phyloP scores from a whole-genome alignment of 805 yeast genomes.

The Candida pseudoglaebosa region DNA sequence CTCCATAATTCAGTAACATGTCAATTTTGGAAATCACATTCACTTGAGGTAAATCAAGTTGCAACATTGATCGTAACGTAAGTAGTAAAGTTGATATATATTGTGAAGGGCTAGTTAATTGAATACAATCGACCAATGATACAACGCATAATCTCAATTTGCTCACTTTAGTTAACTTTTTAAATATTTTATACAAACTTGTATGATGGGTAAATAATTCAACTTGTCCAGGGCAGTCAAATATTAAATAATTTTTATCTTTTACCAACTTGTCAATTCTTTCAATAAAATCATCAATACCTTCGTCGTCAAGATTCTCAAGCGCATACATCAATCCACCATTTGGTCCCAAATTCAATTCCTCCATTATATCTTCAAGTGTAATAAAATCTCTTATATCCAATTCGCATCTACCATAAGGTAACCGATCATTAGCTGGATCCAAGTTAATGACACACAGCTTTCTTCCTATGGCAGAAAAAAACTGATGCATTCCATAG shows the following conservation, averaged over 20 bases:
- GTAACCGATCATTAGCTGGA: slow-evolving; percentile 77
- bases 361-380: slow-evolving; percentile 74
- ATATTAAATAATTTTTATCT: slow-evolving; percentile 64
- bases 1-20: slow-evolving; percentile 69
- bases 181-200: slow-evolving; percentile 66
- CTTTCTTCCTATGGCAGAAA: slow-evolving; percentile 90
- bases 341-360: slow-evolving; percentile 71
- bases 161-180: slow-evolving; percentile 47
- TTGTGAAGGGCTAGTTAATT: slow-evolving; percentile 81
- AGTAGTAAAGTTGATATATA: slow-evolving; percentile 78
- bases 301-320: slow-evolving; percentile 77
- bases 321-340: slow-evolving; percentile 91
- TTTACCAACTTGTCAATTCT: slow-evolving; percentile 62
- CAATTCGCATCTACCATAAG: slow-evolving; percentile 56
- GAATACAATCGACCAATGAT: slow-evolving; percentile 77
- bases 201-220: slow-evolving; percentile 90
- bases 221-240: slow-evolving; percentile 97
- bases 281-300: slow-evolving; percentile 87
- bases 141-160: slow-evolving; percentile 81
- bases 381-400: slow-evolving; percentile 77
- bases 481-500: slow-evolving; percentile 85
- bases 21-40: slow-evolving; percentile 93
- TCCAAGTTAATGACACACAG: slow-evolving; percentile 83
- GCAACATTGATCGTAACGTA: slow-evolving; percentile 88
- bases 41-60: slow-evolving; percentile 86